A percentile compares a stretch with the other conserved stretches of the same genome.
Conservation (phyloP, 805 yeast genomes). For the Pichia californica region DNA sequence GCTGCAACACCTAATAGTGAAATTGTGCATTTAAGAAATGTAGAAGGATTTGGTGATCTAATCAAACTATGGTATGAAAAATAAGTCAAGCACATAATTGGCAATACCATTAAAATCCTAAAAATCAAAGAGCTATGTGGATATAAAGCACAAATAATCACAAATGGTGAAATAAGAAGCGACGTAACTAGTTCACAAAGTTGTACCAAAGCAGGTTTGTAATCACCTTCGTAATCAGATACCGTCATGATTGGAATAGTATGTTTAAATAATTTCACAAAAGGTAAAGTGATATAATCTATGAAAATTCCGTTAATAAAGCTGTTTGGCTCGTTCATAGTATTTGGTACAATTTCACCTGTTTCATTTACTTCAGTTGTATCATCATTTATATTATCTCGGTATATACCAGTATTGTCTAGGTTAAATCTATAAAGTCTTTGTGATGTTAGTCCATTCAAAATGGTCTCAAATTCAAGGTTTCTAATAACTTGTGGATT, state of each 20-base stretch:
- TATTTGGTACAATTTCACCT: slow-evolving; percentile 5
- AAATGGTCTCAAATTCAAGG: slow-evolving; percentile 24
- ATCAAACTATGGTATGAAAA: slow-evolving; percentile 18
- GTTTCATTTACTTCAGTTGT: not conserved
- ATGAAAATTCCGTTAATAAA: slow-evolving; percentile 8
- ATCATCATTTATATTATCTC: not conserved
- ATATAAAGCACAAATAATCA: slow-evolving; percentile 19
- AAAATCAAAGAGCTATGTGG: slow-evolving; percentile 2
- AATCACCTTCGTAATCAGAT: slow-evolving; percentile 17
- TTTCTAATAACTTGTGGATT: slow-evolving; percentile 25
- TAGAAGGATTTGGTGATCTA: slow-evolving; percentile 16
- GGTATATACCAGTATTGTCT: slow-evolving; percentile 6
- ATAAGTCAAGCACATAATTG: slow-evolving; percentile 13
- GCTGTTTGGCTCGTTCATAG: slow-evolving; percentile 3
- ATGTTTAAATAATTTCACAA: slow-evolving; percentile 15
- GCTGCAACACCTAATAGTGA: slow-evolving; percentile 57
- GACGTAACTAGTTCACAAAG: slow-evolving; percentile 17
- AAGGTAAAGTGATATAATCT: slow-evolving; percentile 15
- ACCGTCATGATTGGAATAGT: slow-evolving; percentile 22
- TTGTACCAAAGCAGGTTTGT: slow-evolving; percentile 18
- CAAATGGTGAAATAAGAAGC: slow-evolving; percentile 16
- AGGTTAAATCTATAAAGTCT: slow-evolving; percentile 13
- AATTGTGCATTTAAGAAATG: slow-evolving; percentile 18
- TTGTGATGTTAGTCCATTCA: slow-evolving; percentile 20
- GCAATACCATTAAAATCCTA: not conserved